These are phyloP conservation scores for Beauveria sp. DNA, from an alignment of 2,329 filamentous ascomycete species.

Conservation along the genomic window DNA sequence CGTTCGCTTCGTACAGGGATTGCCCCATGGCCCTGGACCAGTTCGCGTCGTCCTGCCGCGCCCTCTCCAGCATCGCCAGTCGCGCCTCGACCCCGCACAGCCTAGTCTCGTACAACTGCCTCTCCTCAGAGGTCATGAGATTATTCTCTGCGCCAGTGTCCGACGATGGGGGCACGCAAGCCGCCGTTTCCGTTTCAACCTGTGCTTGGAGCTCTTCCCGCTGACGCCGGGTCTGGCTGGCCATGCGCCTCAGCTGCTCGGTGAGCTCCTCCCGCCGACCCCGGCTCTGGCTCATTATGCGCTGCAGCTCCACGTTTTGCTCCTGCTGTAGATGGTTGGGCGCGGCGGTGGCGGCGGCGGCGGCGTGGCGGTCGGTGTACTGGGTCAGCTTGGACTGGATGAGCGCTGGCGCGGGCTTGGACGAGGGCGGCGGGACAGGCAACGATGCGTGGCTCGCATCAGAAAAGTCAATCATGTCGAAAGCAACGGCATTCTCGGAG, in stretches of 20 bases:
- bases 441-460: too few species aligned
- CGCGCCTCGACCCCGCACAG: background rate
- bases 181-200: background rate
- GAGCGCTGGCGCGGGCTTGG: background rate
- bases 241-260: background rate
- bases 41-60: background rate
- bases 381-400: background rate
- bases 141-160: background rate
- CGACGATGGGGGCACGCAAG: background rate
- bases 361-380: background rate
- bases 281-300: background rate
- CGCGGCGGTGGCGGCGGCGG: background rate
- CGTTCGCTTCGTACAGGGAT: constrained; percentile 7
- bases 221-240: background rate
- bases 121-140: background rate
- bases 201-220: background rate
- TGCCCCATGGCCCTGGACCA: background rate
- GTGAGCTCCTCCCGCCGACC: background rate
- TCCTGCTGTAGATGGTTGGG: background rate
- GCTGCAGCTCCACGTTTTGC: background rate
- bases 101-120: background rate
- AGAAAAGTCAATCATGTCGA: background rate
- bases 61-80: background rate
- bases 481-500: background rate
- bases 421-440: background rate